Evolutionary conservation across 108 stramenopile species (phyloP), one percentile per base, ranked within the genome.

Genomic region (Cyclostephanos tholiformis): DNA sequence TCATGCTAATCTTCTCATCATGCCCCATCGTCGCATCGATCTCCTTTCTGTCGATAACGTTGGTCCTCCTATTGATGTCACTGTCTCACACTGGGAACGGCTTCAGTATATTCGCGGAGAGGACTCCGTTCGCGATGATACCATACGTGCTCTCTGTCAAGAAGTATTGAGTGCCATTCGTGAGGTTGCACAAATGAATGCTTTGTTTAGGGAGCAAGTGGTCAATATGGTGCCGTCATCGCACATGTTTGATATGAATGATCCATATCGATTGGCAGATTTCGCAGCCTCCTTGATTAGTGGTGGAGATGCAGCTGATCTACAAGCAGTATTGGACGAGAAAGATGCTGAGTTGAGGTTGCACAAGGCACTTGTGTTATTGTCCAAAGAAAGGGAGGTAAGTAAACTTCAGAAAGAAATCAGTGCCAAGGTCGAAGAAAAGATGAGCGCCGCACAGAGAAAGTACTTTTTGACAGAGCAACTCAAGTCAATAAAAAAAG

Each of bases 401-500:
- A 76, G 84, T 67, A 93, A 92, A 52, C 65, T 99, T 56, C 98
- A 99, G 64, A 86, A 96, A 84, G 96, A 98, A 68, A 99, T 99
- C 63, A 84, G 78, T 69, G 72, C 85, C 70, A 96, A 98, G 82
- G 96, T 98, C 9, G 98, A 98, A 83, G 94, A 97, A 74, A 97
- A 95, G 76, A 97, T 98, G 87, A 90, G 82, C 29, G 90, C 94
- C 67, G 75, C 92, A 57, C 97, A 99, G 72, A 83, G 98, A 14
- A 90, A 91, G 50, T 98, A 98, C 84, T 95, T 99, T 71, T 79
- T 99, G 46, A 95, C 68, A 61, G 97, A 99, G 80, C 98, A 99
- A 82, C 89, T 98, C 51, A 98, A 99, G 75, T 91, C 85, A n/a
- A 99, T 99, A 79, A 98, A 99, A 80, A 97, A 97, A 77, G 98